Base-by-base conservation (phyloP, 768 basidiomycete genomes). In the Phaeotremella fagi region DNA sequence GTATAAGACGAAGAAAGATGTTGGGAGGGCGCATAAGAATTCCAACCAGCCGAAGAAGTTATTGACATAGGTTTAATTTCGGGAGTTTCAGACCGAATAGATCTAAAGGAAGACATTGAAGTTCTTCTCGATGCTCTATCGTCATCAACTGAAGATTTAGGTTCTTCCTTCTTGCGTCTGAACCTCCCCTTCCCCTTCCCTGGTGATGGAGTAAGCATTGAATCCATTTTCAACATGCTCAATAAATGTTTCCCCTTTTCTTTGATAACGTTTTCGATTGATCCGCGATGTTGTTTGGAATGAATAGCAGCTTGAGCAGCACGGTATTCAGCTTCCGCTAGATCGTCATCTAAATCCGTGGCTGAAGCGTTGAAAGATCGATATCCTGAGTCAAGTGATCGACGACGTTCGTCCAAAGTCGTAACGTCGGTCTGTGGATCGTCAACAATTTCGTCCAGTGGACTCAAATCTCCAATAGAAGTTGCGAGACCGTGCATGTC, bases 381-480 rank as follows among this genome's bases (percentile, higher is more conserved):
- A 50, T 62, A 63, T 35, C 56, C 52, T 16, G 66, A 66, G 73
- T 75, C 12, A 82, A 82, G 3, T 80, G 86, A 24, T 77, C 78
- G 48, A 82, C 64, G 85, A 11, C 76, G 78, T 0, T 77, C 79
- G 61, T 84, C 80, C 7, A 41, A 20, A 9, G 38, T 41, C 9
- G 38, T 20, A 7, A 20, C 22, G 20, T 41, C 38, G 6, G 38
- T 41, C 36, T 59, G 55, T 14, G 36, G 48, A 27, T 66, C 75
- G 29, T 45, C 45, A 15, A 50, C 38, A 16, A 46, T 52, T 18
- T 41, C 41, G 33, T 52, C 35, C 37, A 45, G 52, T 48, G 49
- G 35, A 15, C 36, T 18, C 9, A 18, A 41, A 51, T 46, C 35
- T 16, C 52, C 38, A 27, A 24, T 45, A n/a, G 59, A 67, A 74